Conservation (phyloP, 23 red algal species). For the Gracilaria domingensis region DNA sequence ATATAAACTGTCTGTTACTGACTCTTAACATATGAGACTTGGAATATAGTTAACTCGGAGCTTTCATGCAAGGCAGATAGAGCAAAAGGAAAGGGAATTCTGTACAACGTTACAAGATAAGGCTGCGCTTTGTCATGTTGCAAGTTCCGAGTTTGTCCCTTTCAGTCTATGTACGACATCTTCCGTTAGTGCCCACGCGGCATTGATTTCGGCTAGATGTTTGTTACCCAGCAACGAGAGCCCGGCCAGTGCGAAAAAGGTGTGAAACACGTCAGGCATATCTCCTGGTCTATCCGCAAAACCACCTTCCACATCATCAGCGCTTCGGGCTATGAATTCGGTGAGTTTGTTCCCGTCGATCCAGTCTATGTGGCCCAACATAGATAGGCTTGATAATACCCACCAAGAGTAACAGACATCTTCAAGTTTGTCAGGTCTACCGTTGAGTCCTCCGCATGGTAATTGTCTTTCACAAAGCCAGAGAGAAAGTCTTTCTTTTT, state of each 20-base stretch:
- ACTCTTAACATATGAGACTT: background rate
- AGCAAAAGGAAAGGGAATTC: background rate
- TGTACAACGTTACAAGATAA: background rate
- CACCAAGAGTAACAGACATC: slow-evolving; percentile 99
- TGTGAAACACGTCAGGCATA: slow-evolving; percentile 96
- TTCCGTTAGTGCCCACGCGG: slow-evolving; percentile 59
- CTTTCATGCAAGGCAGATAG: background rate
- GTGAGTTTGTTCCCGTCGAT: slow-evolving; percentile 72
- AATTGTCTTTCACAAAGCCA: slow-evolving; percentile 94
- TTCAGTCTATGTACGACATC: slow-evolving; percentile 39
- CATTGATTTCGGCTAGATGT: slow-evolving; percentile 41
- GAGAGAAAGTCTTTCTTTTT: slow-evolving; percentile 59
- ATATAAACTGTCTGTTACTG: background rate
- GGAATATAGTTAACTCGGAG: background rate
- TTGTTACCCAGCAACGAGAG: slow-evolving; percentile 82
- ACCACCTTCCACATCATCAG: slow-evolving; percentile 82
- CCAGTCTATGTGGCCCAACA: slow-evolving; percentile 81
- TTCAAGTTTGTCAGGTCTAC: slow-evolving; percentile 95
- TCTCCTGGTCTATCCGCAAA: slow-evolving; percentile 96
- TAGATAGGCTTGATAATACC: slow-evolving; percentile 88
- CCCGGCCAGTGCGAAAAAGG: slow-evolving; percentile 94
- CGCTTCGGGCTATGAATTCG: slow-evolving; percentile 82
- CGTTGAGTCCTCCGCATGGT: slow-evolving; percentile 93
- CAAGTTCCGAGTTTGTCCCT: background rate
- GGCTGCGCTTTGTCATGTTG: background rate